phyloP scores from a whole-genome alignment of 345 rosid species.

The Cardamine occulta region DNA sequence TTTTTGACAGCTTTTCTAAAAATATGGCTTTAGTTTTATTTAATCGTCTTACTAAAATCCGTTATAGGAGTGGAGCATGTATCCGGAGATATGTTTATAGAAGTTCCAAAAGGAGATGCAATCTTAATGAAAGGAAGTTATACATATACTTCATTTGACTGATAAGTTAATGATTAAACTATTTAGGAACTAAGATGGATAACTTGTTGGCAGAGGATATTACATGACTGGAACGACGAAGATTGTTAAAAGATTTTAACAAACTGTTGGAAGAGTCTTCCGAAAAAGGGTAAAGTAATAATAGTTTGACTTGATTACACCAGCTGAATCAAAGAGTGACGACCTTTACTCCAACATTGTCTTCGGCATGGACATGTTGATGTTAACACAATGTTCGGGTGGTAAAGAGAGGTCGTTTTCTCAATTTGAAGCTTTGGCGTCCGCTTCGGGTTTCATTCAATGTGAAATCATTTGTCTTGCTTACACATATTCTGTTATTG shows the following conservation, averaged over 20 bases:
- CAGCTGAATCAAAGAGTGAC: not conserved
- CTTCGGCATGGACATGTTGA: constrained; percentile 17
- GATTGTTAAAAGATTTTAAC: constrained; percentile 6
- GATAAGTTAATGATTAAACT: not conserved
- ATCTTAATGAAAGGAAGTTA: constrained; percentile 68
- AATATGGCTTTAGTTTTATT: not conserved
- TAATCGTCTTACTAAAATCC: not conserved
- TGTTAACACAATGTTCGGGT: constrained; percentile 19
- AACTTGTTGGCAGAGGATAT: constrained; percentile 1
- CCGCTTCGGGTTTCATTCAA: not conserved
- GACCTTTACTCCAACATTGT: not conserved
- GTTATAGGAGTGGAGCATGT: constrained; percentile 67
- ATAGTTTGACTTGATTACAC: constrained; percentile 13
- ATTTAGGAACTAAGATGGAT: not conserved
- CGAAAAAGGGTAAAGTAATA: constrained; percentile 17
- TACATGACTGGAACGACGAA: constrained; percentile 26
- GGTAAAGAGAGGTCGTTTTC: constrained; percentile 11
- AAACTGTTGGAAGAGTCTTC: constrained; percentile 23
- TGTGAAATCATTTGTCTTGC: constrained; percentile 9
- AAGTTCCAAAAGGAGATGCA: constrained; percentile 68
- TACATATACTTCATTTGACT: not conserved
- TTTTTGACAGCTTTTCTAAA: too few relatives aligned
- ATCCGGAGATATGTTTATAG: constrained; percentile 81
- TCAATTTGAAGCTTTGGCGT: constrained; percentile 22
- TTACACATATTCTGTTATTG: not conserved